These are phyloP conservation scores for Mycena albidolilacea DNA, from an alignment of 768 basidiomycete genomes.

Conservation along the genomic window DNA sequence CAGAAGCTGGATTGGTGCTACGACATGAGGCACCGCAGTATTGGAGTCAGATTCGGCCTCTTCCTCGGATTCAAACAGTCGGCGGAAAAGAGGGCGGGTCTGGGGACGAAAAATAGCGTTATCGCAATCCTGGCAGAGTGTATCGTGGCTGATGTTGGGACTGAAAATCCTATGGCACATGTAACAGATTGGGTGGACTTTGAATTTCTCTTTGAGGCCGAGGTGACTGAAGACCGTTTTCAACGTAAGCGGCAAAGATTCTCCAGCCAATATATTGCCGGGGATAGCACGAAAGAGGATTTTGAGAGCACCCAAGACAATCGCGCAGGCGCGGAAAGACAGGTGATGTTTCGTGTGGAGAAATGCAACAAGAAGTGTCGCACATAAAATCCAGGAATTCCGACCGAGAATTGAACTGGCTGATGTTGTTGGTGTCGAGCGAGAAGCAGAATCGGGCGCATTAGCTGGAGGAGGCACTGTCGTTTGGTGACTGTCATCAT, in stretches of 20 bases:
- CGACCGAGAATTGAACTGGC: no score
- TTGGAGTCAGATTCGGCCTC: not conserved
- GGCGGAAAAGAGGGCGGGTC: not conserved
- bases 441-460: no score
- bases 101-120: not conserved
- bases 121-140: not conserved
- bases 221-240: not conserved
- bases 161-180: not conserved
- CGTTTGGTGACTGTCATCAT: no score
- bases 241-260: not conserved
- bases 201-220: not conserved
- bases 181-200: slow-evolving; percentile 1
- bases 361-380: no score
- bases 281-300: not conserved
- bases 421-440: no score
- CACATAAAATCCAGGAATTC: no score
- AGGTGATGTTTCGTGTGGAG: slow-evolving; percentile 11
- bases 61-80: not conserved
- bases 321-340: not conserved
- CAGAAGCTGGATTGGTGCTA: slow-evolving; percentile 35
- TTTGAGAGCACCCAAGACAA: not conserved
- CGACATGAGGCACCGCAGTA: slow-evolving; percentile 14
- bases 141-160: not conserved
- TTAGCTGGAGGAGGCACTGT: no score
- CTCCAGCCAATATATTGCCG: not conserved